Evolutionary conservation across 805 yeast genomes (phyloP).

Genomic region (Saccharomycopsis sp.): DNA sequence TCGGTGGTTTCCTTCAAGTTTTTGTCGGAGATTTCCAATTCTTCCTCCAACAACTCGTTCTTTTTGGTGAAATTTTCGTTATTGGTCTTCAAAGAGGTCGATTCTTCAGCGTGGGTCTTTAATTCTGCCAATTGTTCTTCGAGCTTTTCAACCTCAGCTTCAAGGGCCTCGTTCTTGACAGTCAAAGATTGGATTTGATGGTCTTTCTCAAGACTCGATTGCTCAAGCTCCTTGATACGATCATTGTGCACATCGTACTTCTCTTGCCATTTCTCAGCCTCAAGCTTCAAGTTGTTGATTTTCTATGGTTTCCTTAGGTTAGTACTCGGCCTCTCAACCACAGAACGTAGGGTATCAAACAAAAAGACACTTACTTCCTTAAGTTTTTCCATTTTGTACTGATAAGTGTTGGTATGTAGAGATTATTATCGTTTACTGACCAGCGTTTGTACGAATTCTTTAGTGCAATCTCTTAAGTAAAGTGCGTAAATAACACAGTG

Average conservation of each 20-base stretch:
- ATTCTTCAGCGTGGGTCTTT: slow-evolving; percentile 85
- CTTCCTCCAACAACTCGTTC: slow-evolving; percentile 82
- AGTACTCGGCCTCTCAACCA: background rate
- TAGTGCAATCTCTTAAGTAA: too few species aligned
- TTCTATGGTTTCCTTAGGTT: slow-evolving; percentile 43
- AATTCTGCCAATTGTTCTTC: slow-evolving; percentile 68
- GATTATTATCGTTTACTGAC: background rate
- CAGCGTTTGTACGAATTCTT: too few species aligned
- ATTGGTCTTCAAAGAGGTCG: slow-evolving; percentile 78
- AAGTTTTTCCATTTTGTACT: slow-evolving; percentile 16
- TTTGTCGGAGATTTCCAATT: slow-evolving; percentile 83
- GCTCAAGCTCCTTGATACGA: slow-evolving; percentile 84
- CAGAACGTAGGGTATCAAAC: background rate
- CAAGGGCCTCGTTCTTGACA: slow-evolving; percentile 85
- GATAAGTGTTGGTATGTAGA: background rate
- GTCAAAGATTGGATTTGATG: slow-evolving; percentile 90
- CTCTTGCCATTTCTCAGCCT: slow-evolving; percentile 96
- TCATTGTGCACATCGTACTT: slow-evolving; percentile 82
- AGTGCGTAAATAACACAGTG: background rate
- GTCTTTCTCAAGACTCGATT: slow-evolving; percentile 86
- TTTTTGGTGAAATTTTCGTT: slow-evolving; percentile 90
- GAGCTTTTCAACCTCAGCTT: slow-evolving; percentile 71
- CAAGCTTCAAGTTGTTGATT: slow-evolving; percentile 82
- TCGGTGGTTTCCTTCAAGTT: slow-evolving; percentile 89
- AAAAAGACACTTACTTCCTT: slow-evolving; percentile 16